These are phyloP conservation scores for Cerioporus squamosus DNA, from an alignment of 1,284 basidiomycete species.

Conservation along the genomic window DNA sequence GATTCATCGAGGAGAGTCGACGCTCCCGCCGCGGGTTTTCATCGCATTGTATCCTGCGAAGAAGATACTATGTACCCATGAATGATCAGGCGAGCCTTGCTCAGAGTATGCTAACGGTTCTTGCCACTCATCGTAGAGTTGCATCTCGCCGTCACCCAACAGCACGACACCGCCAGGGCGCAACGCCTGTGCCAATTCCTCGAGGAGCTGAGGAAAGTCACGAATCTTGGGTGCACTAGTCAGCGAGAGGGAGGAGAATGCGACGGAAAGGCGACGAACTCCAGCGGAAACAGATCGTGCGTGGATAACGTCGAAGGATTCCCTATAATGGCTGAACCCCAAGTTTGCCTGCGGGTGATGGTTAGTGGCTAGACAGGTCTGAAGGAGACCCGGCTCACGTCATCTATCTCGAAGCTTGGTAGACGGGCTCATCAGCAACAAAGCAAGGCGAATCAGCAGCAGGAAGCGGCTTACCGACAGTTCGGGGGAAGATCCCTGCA, in stretches of 20 bases:
- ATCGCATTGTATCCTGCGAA: slow-evolving; percentile 40
- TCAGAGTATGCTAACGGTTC: slow-evolving; percentile 33
- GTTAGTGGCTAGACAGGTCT: not conserved
- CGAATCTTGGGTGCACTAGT: slow-evolving; percentile 30
- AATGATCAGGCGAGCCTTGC: slow-evolving; percentile 30
- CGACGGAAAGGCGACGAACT: slow-evolving; percentile 18
- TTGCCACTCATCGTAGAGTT: slow-evolving; percentile 38
- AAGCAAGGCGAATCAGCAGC: not conserved
- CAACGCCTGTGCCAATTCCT: slow-evolving; percentile 33
- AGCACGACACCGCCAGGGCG: slow-evolving; percentile 39
- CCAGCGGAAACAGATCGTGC: slow-evolving; percentile 35
- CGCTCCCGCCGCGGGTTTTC: slow-evolving; percentile 37
- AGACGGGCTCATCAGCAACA: not conserved
- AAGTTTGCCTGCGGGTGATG: slow-evolving; percentile 35
- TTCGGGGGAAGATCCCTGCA: slow-evolving; percentile 35
- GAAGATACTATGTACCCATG: slow-evolving; percentile 38
- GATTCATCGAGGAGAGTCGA: slow-evolving; percentile 36
- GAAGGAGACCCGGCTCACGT: slow-evolving; percentile 26
- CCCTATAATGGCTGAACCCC: slow-evolving; percentile 37
- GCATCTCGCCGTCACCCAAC: slow-evolving; percentile 40
- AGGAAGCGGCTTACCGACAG: slow-evolving; percentile 33
- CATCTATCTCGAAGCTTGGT: slow-evolving; percentile 39
- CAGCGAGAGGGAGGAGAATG: not conserved
- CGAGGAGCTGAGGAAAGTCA: slow-evolving; percentile 36
- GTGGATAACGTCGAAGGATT: slow-evolving; percentile 37